Evolutionary conservation across 2,329 filamentous ascomycete genomes (phyloP).

Genomic region (Colletotrichum eleusines): DNA sequence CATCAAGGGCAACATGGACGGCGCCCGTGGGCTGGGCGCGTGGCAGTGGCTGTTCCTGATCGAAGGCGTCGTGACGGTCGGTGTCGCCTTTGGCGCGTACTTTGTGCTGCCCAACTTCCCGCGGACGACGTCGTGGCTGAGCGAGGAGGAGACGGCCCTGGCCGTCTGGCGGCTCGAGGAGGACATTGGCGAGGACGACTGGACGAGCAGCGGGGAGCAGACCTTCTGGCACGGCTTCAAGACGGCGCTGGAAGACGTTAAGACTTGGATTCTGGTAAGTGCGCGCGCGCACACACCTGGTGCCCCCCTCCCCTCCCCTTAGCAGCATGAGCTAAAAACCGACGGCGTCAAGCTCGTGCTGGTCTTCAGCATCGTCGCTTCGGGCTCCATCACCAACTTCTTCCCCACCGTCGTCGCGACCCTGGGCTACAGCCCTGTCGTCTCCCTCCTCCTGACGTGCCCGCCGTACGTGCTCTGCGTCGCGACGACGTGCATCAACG

Average conservation of each 20-base stretch:
- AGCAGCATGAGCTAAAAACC: neutral
- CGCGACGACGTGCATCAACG: conserved; percentile 72
- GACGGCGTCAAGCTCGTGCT: conserved; percentile 60
- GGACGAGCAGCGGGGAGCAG: conserved; percentile 67
- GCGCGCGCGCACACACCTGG: neutral
- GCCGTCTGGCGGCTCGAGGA: conserved; percentile 72
- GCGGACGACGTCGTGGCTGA: conserved; percentile 44
- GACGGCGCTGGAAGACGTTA: conserved; percentile 68
- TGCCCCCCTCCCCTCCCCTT: neutral
- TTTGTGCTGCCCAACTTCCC: conserved; percentile 78
- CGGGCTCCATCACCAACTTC: conserved; percentile 74
- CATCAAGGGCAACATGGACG: conserved; percentile 75
- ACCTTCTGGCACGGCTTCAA: conserved; percentile 66
- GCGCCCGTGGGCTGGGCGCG: conserved; percentile 65
- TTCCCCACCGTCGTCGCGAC: conserved; percentile 78
- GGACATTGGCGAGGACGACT: conserved; percentile 75
- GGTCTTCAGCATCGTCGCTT: conserved; percentile 68
- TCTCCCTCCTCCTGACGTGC: conserved; percentile 72
- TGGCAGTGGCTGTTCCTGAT: conserved; percentile 80
- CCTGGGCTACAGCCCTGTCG: conserved; percentile 71
- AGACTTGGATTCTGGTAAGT: conserved; percentile 69
- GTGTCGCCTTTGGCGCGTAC: conserved; percentile 67
- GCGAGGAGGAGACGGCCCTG: conserved; percentile 59
- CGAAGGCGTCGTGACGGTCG: conserved; percentile 74
- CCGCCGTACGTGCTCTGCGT: conserved; percentile 75